A percentile compares a stretch with the other conserved stretches of the same genome.
Evolutionary conservation across 1,284 basidiomycete species (phyloP).

Genomic region (Blastosporella zonata): DNA sequence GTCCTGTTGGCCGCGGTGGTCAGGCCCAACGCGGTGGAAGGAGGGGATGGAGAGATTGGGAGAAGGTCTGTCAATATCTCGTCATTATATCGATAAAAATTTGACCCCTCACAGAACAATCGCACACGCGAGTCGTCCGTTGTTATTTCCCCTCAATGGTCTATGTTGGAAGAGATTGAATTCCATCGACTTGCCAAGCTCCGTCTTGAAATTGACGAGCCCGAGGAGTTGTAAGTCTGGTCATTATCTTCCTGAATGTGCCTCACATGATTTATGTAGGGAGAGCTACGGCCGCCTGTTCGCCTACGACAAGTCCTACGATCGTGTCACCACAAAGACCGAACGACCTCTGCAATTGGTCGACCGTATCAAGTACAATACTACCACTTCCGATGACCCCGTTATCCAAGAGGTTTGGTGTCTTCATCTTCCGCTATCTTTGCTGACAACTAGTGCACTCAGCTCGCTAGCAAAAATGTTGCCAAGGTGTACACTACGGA

Average conservation of each 20-base stretch:
- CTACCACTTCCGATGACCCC: conserved; percentile 96
- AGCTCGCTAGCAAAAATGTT: conserved; percentile 77
- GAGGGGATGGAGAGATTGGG: conserved; percentile 93
- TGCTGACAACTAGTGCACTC: conserved; percentile 14
- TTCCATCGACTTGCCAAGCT: conserved; percentile 93
- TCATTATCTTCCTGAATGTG: conserved; percentile 10
- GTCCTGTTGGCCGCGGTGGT: conserved; percentile 30
- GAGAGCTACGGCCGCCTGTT: conserved; percentile 89
- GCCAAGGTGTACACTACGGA: conserved; percentile 94
- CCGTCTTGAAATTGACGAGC: conserved; percentile 88
- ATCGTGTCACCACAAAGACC: conserved; percentile 92
- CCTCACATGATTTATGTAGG: conserved; percentile 36
- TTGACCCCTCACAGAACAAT: conserved; percentile 57
- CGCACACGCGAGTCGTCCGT: conserved; percentile 94
- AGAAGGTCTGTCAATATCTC: conserved; percentile 58
- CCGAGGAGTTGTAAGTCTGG: conserved; percentile 75
- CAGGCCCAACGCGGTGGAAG: conserved; percentile 60
- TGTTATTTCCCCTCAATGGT: conserved; percentile 89
- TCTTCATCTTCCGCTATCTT: conserved; percentile 9
- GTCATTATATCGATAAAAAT: background rate
- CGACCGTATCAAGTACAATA: conserved; percentile 97
- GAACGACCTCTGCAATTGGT: conserved; percentile 89
- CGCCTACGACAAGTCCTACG: conserved; percentile 93
- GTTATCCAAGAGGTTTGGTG: conserved; percentile 78
- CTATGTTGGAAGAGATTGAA: conserved; percentile 95